Evolutionary conservation across 805 yeast species (phyloP).

Genomic region (Debaryomyces maramus): DNA sequence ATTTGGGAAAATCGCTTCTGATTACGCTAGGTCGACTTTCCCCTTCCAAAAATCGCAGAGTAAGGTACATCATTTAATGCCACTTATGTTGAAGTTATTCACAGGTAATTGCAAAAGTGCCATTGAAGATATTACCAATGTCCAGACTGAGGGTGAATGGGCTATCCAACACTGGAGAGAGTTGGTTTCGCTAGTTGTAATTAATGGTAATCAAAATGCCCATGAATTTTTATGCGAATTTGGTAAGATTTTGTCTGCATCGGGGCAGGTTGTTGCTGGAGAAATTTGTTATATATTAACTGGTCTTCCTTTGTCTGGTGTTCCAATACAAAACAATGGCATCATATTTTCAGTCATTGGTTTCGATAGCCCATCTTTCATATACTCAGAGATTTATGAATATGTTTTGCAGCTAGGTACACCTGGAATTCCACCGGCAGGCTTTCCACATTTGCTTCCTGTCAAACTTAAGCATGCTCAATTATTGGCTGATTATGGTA

Average conservation of each 20-base stretch:
- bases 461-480: conserved; percentile 69
- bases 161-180: conserved; percentile 54
- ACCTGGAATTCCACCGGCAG: conserved; percentile 33
- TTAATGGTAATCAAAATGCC: conserved; percentile 24
- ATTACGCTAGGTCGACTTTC: conserved; percentile 51
- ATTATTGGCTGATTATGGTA: conserved; percentile 67
- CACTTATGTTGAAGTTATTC: conserved; percentile 60
- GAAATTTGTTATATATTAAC: conserved; percentile 48
- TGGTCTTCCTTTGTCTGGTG: conserved; percentile 43
- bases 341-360: conserved; percentile 44
- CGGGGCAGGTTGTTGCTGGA: conserved; percentile 35
- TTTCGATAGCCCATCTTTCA: conserved; percentile 25
- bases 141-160: conserved; percentile 47
- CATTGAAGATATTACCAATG: conserved; percentile 46
- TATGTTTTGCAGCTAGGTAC: conserved; percentile 34
- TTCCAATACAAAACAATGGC: conserved; percentile 22
- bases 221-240: conserved; percentile 50
- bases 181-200: conserved; percentile 40
- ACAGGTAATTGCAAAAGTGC: conserved; percentile 60
- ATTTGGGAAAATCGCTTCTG: conserved; percentile 58
- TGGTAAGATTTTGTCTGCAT: conserved; percentile 44
- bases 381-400: conserved; percentile 74
- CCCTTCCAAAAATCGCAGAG: conserved; percentile 41
- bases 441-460: conserved; percentile 56
- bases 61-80: conserved; percentile 45